phyloP scores from a whole-genome alignment of 768 basidiomycete genomes.

The Mrakia gelida region DNA sequence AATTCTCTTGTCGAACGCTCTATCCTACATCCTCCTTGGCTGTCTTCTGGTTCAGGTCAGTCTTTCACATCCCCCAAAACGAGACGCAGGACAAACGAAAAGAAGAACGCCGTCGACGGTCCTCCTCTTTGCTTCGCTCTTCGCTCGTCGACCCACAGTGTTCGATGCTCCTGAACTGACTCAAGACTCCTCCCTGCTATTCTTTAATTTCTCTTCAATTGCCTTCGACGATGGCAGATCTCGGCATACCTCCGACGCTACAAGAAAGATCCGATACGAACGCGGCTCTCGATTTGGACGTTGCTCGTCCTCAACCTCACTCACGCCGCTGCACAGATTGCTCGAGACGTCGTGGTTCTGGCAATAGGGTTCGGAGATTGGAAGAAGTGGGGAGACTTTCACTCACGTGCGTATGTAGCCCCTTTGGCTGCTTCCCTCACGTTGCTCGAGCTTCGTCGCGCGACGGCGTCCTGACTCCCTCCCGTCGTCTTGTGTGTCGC shows the following conservation, averaged over 20 bases:
- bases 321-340: not conserved
- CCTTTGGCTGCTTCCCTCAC: not conserved
- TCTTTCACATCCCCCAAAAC: no score
- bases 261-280: not conserved
- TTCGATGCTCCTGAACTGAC: no score
- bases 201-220: not conserved
- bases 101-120: no score
- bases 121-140: no score
- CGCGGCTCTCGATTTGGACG: not conserved
- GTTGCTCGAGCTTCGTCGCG: not conserved
- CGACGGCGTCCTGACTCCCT: not conserved
- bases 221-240: not conserved
- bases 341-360: not conserved
- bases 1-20: no score
- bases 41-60: no score
- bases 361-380: not conserved
- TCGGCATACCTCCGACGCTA: not conserved
- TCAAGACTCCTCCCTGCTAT: no score
- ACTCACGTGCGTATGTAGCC: not conserved
- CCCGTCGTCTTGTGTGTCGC: not conserved
- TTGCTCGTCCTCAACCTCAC: not conserved
- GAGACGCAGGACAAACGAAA: no score
- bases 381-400: not conserved
- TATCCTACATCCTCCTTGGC: no score
- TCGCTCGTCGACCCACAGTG: no score